These are phyloP conservation scores for Podaxis sp. DNA, from an alignment of 768 basidiomycete genomes.

Conservation along the genomic window DNA sequence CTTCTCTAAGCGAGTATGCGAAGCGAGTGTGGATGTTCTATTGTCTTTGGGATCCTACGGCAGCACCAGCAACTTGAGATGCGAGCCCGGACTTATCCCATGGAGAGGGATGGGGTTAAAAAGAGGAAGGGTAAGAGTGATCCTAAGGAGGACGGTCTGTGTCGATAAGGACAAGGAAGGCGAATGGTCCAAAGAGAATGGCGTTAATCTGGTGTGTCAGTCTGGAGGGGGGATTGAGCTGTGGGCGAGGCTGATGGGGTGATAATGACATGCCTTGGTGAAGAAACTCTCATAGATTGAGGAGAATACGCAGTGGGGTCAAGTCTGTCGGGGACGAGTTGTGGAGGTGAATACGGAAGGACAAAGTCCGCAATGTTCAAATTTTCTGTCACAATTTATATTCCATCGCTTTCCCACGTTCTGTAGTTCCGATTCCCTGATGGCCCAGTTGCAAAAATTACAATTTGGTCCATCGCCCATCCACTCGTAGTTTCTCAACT, in stretches of 20 bases:
- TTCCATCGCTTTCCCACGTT: conserved; percentile 15
- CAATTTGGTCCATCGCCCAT: neutral
- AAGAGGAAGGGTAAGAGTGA: conserved; percentile 17
- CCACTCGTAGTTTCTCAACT: neutral
- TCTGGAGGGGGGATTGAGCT: conserved; percentile 25
- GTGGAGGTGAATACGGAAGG: neutral
- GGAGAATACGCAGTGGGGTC: conserved; percentile 12
- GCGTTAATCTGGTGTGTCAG: conserved; percentile 46
- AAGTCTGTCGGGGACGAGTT: conserved; percentile 9
- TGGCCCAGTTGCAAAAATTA: neutral
- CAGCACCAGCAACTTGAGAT: conserved; percentile 33
- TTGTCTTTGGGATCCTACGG: conserved; percentile 29
- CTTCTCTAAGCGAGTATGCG: conserved; percentile 9
- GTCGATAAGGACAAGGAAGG: conserved; percentile 48
- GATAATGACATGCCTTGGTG: conserved; percentile 25
- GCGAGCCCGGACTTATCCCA: conserved; percentile 45
- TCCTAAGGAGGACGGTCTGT: conserved; percentile 78
- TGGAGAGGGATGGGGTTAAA: conserved; percentile 30
- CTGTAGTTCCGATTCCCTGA: neutral
- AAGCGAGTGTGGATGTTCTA: conserved; percentile 17
- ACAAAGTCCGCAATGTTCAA: conserved; percentile 8
- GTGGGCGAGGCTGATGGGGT: conserved; percentile 8
- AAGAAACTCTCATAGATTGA: conserved; percentile 53
- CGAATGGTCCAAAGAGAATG: conserved; percentile 62
- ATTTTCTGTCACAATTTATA: conserved; percentile 9